Percentiles rank a stretch among this genome's conserved stretches.
Conservation (phyloP, 2,329 filamentous ascomycete species). For the Tolypocladium tropicale region DNA sequence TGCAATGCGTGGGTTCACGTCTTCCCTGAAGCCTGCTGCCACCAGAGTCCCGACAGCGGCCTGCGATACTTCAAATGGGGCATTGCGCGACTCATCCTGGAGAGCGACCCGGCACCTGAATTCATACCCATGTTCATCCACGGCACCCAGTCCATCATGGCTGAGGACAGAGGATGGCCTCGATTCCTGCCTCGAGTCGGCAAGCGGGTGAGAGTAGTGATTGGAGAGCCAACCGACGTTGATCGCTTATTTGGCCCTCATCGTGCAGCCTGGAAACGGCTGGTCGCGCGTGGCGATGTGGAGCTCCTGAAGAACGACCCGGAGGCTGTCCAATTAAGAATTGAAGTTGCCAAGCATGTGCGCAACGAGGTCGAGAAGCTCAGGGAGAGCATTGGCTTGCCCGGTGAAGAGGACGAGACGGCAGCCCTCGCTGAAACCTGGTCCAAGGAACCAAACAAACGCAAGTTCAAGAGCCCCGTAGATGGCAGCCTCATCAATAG, state of each 20-base stretch:
- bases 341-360: constrained; percentile 70
- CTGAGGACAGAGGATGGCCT: constrained; percentile 69
- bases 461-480: constrained; percentile 41
- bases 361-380: constrained; percentile 74
- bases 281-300: constrained; percentile 44
- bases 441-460: constrained; percentile 40
- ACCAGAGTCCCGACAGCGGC: constrained; percentile 68
- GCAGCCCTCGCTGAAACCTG: constrained; percentile 74
- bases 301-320: constrained; percentile 27
- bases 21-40: constrained; percentile 90
- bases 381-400: constrained; percentile 58
- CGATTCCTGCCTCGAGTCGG: constrained; percentile 69
- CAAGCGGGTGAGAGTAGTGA: constrained; percentile 60
- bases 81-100: constrained; percentile 79
- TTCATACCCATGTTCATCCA: constrained; percentile 93
- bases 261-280: constrained; percentile 59
- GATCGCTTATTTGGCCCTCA: constrained; percentile 71
- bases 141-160: constrained; percentile 80
- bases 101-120: constrained; percentile 77
- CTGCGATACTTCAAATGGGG: constrained; percentile 99
- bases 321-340: constrained; percentile 61
- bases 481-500: constrained; percentile 41
- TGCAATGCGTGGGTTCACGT: constrained; percentile 84
- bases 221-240: constrained; percentile 68
- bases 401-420: constrained; percentile 68